These are phyloP conservation scores for Erythrophleum ivorense DNA, from an alignment of 331 rosid species.

Conservation along the genomic window DNA sequence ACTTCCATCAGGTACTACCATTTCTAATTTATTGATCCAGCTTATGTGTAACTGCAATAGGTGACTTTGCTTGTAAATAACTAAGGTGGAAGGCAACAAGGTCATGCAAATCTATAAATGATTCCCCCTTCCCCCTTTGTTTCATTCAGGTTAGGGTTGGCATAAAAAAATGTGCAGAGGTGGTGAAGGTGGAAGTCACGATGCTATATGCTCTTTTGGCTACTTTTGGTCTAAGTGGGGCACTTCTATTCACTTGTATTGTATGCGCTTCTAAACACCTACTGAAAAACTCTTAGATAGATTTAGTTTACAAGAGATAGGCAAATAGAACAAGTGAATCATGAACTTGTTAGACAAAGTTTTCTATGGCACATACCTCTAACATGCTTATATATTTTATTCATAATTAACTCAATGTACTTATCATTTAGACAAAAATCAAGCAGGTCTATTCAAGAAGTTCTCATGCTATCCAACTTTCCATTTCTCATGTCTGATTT, in stretches of 20 bases:
- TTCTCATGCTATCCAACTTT: neutral
- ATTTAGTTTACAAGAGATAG: neutral
- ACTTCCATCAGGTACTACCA: conserved; percentile 84
- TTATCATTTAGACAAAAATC: no score
- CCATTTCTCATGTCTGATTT: conserved; percentile 9
- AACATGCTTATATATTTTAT: no score
- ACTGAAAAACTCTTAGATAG: neutral
- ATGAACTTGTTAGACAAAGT: no score
- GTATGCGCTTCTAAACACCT: conserved; percentile 47
- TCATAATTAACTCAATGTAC: neutral
- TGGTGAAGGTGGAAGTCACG: conserved; percentile 61
- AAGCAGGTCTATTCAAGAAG: neutral
- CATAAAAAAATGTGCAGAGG: conserved; percentile 55
- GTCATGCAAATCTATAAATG: conserved; percentile 19
- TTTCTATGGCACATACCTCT: no score
- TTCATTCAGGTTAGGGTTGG: conserved; percentile 81
- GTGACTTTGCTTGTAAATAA: conserved; percentile 34
- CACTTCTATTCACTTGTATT: conserved; percentile 67
- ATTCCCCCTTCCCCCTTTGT: neutral
- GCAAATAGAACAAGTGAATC: neutral
- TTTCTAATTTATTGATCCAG: conserved; percentile 25
- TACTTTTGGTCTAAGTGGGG: conserved; percentile 59
- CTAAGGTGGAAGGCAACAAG: conserved; percentile 74
- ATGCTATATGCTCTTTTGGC: conserved; percentile 63
- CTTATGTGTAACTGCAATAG: conserved; percentile 26